phyloP scores from a whole-genome alignment of 495 filamentous ascomycete genomes.

The Geoglossum glabrum region DNA sequence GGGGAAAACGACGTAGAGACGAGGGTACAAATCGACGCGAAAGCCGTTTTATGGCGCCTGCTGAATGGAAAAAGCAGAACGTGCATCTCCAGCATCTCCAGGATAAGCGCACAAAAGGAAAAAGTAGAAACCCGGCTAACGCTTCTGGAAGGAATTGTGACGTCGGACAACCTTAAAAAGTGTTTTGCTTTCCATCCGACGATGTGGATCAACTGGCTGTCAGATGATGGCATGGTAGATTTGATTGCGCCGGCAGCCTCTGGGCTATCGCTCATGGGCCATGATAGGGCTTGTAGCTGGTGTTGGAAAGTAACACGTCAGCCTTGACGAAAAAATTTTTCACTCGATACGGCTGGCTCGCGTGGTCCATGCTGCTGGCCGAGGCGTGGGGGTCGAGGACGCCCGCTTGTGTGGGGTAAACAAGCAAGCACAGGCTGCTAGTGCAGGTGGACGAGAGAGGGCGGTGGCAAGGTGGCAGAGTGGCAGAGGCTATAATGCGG shows the following conservation, averaged over 20 bases:
- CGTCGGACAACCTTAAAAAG: conserved; percentile 2
- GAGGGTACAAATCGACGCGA: not conserved
- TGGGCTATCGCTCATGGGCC: not conserved
- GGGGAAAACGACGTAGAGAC: not conserved
- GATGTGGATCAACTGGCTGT: not conserved
- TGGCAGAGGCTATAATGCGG: not conserved
- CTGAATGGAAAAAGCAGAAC: conserved; percentile 2
- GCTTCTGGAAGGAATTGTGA: conserved; percentile 1
- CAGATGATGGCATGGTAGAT: conserved; percentile 1
- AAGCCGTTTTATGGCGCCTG: conserved; percentile 1
- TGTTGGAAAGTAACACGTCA: not conserved
- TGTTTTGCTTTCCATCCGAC: not conserved
- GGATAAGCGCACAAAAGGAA: conserved; percentile 1
- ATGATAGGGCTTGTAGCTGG: conserved; percentile 1
- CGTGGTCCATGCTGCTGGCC: not conserved
- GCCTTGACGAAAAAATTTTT: conserved; percentile 1
- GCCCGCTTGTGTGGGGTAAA: conserved; percentile 2
- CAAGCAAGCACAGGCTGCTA: not conserved
- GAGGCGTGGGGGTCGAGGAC: not conserved
- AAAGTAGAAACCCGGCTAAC: not conserved
- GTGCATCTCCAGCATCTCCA: not conserved
- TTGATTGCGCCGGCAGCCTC: not conserved
- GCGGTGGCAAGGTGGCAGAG: not conserved
- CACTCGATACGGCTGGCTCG: not conserved
- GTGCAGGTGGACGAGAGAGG: not conserved